phyloP scores from a whole-genome alignment of 805 yeast genomes.

The Yarrowia deformans region DNA sequence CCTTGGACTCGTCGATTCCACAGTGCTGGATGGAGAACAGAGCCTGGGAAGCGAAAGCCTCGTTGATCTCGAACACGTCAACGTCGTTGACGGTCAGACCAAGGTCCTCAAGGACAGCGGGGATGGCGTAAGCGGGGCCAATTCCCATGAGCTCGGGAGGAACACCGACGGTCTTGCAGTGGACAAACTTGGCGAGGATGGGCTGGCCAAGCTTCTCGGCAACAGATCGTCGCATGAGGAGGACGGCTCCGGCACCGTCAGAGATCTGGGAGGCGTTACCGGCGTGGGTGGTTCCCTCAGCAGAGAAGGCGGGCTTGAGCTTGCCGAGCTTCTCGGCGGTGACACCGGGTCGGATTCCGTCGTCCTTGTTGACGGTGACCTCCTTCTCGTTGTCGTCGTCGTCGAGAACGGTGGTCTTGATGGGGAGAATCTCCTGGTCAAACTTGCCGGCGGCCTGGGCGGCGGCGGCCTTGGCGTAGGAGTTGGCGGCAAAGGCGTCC shows the following conservation, averaged over 20 bases:
- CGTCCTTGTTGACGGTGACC: conserved; percentile 69
- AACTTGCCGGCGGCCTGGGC: conserved; percentile 79
- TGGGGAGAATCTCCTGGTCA: conserved; percentile 87
- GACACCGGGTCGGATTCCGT: conserved; percentile 89
- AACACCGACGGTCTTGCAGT: conserved; percentile 84
- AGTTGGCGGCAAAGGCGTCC: conserved; percentile 87
- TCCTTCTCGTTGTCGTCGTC: conserved; percentile 65
- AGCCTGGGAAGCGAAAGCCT: conserved; percentile 97
- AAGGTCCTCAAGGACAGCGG: conserved; percentile 70
- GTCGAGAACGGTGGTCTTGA: conserved; percentile 64
- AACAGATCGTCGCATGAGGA: conserved; percentile 82
- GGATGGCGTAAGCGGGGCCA: conserved; percentile 97
- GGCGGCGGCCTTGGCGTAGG: conserved; percentile 81
- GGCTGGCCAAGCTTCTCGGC: conserved; percentile 78
- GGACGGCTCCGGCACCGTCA: conserved; percentile 93
- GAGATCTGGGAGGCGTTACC: conserved; percentile 97
- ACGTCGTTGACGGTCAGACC: conserved; percentile 71
- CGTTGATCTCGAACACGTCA: conserved; percentile 85
- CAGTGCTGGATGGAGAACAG: conserved; percentile 71
- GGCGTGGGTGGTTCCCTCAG: conserved; percentile 88
- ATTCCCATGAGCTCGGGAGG: conserved; percentile 98
- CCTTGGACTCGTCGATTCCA: conserved; percentile 71
- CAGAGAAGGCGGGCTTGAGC: conserved; percentile 84
- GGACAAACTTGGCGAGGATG: conserved; percentile 79
- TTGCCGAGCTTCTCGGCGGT: conserved; percentile 77